A percentile compares a stretch with the other conserved stretches of the same genome.
Evolutionary conservation across 805 yeast genomes (phyloP).

Genomic region (Blastobotrys americana): DNA sequence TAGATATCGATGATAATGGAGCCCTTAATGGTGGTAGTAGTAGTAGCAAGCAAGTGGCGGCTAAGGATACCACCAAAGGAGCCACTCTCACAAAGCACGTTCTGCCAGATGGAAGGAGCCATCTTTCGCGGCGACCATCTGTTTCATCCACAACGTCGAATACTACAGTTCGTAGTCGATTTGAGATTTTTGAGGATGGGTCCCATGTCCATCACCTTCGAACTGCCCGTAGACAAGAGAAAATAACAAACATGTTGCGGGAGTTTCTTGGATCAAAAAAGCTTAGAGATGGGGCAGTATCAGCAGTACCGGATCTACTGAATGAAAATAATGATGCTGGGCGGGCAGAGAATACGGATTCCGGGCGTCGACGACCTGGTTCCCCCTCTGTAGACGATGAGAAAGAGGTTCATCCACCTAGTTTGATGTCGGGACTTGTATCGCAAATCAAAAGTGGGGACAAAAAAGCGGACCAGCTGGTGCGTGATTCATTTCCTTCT

Average conservation of each 20-base stretch:
- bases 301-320: slow-evolving; percentile 12
- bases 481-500: slow-evolving; percentile 18
- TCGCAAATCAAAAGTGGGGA: slow-evolving; percentile 15
- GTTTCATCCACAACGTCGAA: background rate
- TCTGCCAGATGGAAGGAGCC: slow-evolving; percentile 2
- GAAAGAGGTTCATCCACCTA: slow-evolving; percentile 15
- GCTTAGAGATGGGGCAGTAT: slow-evolving; percentile 12
- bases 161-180: slow-evolving; percentile 15
- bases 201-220: slow-evolving; percentile 72
- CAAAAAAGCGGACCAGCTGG: slow-evolving; percentile 6
- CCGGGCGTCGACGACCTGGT: slow-evolving; percentile 5
- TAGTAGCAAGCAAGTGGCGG: no score
- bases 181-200: slow-evolving; percentile 42
- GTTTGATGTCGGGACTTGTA: slow-evolving; percentile 19
- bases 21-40: no score
- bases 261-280: slow-evolving; percentile 19
- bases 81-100: no score
- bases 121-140: background rate
- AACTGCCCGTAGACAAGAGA: slow-evolving; percentile 47
- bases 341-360: slow-evolving; percentile 1
- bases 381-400: slow-evolving; percentile 1
- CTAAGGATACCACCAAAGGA: no score
- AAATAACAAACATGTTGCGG: slow-evolving; percentile 32
- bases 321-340: background rate
- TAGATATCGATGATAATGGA: no score